phyloP scores from a whole-genome alignment of 495 filamentous ascomycete species.

The Penicillium malachiteum region DNA sequence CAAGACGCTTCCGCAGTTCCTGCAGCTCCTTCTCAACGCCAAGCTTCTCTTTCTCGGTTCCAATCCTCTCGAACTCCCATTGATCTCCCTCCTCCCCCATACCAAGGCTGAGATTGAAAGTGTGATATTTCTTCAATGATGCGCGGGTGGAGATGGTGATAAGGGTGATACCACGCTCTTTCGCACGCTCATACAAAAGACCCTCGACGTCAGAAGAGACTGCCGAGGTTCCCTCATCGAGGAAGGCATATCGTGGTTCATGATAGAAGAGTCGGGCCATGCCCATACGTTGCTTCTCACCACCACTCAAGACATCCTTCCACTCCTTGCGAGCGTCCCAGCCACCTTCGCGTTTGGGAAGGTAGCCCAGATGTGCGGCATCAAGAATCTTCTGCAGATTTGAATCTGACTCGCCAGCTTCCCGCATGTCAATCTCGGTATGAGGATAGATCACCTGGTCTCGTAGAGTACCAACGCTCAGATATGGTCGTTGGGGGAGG shows the following conservation, averaged over 20 bases:
- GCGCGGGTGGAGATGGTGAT: slow-evolving; percentile 94
- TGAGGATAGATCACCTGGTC: slow-evolving; percentile 99
- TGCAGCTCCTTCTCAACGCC: slow-evolving; percentile 85
- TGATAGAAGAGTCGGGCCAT: slow-evolving; percentile 92
- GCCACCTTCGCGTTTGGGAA: slow-evolving; percentile 88
- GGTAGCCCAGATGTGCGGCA: slow-evolving; percentile 79
- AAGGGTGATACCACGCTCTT: slow-evolving; percentile 87
- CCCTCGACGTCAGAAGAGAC: slow-evolving; percentile 95
- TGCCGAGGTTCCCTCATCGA: slow-evolving; percentile 94
- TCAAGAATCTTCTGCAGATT: slow-evolving; percentile 76
- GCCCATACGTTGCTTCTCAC: slow-evolving; percentile 96
- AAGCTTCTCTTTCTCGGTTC: slow-evolving; percentile 86
- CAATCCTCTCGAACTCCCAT: slow-evolving; percentile 91
- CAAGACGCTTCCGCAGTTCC: slow-evolving; percentile 74
- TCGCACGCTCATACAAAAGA: slow-evolving; percentile 85
- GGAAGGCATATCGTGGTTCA: slow-evolving; percentile 87
- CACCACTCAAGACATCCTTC: slow-evolving; percentile 95
- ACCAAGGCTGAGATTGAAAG: slow-evolving; percentile 81
- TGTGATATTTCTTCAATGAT: slow-evolving; percentile 92
- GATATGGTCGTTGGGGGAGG: slow-evolving; percentile 90
- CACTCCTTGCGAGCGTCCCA: slow-evolving; percentile 97
- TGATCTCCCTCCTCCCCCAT: slow-evolving; percentile 60
- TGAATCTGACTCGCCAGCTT: slow-evolving; percentile 69
- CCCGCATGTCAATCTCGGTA: slow-evolving; percentile 89
- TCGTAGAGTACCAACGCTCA: slow-evolving; percentile 89